Evolutionary conservation across 257 asterid genomes (phyloP), one percentile per base, ranked within the genome.

Genomic region (Solanum pennellii): DNA sequence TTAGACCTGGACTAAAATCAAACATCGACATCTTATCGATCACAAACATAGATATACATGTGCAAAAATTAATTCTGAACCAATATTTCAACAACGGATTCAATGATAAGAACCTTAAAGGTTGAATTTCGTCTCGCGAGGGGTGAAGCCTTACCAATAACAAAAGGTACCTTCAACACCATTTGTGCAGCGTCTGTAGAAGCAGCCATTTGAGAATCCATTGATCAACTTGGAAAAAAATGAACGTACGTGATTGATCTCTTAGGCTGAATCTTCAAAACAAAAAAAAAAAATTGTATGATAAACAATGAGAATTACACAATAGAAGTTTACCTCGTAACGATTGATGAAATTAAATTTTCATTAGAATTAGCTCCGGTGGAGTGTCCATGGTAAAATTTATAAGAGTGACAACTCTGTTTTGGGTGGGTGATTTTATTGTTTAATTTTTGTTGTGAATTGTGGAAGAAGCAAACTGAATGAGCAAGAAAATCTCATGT

Each of bases 111-210:
- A 45, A 45, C 11, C 41, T 44, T 45, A 79, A 79, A 25, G 41
- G 84, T 79, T 45, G 65, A 79, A 45, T 3, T n/a, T 35, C 45
- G 5, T 72, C 49, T 6, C 10, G 13, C 42, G 59, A 41, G 14
- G 14, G 60, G 21, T 44, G 7, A 41, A 82, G 44, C 66, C 83
- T 85, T 88, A 96, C 99, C 98, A 76, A 95, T 95, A 20, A 95
- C 87, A 41, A 96, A 95, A 5, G 99, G 98, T 23, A 93, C 88
- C 90, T 94, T 95, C 86, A 90, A 91, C 3, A 91, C 92, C 27
- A 80, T 86, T 80, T 83, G 91, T 71, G 25, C 45, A 29, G 45
- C n/a, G 29, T 89, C 91, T 0, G 91, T n/a, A 84, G 66, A n/a
- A 27, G 89, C 44, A 79, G 45, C 91, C 88, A 56, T 89, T 41